phyloP scores from a whole-genome alignment of 2,329 filamentous ascomycete species.

The Ophiostoma angusticollis region DNA sequence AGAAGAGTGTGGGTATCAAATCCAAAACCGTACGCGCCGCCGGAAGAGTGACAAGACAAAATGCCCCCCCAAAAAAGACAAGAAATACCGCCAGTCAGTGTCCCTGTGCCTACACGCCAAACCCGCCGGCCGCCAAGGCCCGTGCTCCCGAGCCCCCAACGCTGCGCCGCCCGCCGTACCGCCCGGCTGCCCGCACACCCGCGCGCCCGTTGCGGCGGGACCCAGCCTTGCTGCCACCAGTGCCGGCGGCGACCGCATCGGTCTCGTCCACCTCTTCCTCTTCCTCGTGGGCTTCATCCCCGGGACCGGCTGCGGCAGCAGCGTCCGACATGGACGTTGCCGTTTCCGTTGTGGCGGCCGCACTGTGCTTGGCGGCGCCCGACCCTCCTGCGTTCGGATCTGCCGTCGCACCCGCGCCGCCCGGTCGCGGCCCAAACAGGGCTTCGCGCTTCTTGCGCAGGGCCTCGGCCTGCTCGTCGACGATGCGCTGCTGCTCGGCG shows the following conservation, averaged over 20 bases:
- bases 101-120: constrained; percentile 14
- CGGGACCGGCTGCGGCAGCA: too few species aligned
- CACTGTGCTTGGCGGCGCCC: background rate
- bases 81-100: too few species aligned
- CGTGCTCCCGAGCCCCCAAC: constrained; percentile 3
- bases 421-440: constrained; percentile 25
- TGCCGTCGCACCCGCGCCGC: constrained; percentile 21
- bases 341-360: background rate
- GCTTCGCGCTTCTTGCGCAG: constrained; percentile 36
- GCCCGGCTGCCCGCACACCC: constrained; percentile 8
- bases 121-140: constrained; percentile 11
- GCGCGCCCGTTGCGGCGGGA: background rate
- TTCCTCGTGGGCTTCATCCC: constrained; percentile 2
- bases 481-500: constrained; percentile 31
- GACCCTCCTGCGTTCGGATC: constrained; percentile 1
- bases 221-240: background rate
- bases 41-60: too few species aligned
- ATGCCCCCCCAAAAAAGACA: too few species aligned
- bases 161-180: constrained; percentile 8
- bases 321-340: too few species aligned
- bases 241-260: too few species aligned
- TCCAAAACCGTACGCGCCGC: too few species aligned
- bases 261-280: constrained; percentile 16
- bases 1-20: too few species aligned
- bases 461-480: constrained; percentile 35